A percentile compares a stretch with the other conserved stretches of the same genome.
Conservation (phyloP, 2,329 filamentous ascomycete species). For the Neodidymelliopsis sp. region DNA sequence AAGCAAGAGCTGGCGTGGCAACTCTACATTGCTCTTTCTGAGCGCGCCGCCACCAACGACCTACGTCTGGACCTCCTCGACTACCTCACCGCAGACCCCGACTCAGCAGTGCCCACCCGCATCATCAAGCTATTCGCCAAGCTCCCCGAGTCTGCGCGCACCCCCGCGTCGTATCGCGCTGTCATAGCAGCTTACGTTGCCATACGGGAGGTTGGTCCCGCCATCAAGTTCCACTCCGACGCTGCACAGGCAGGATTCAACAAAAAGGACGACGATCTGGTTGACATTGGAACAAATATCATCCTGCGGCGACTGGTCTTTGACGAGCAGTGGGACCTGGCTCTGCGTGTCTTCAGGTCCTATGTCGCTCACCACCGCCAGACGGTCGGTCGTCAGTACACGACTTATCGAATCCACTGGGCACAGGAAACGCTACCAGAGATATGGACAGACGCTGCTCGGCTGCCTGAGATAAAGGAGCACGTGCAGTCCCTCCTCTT, state of each 20-base stretch:
- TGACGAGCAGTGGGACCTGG: slow-evolving; percentile 48
- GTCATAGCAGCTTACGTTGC: slow-evolving; percentile 55
- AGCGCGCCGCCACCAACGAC: slow-evolving; percentile 9
- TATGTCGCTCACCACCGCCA: slow-evolving; percentile 14
- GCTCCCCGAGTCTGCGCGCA: slow-evolving; percentile 49
- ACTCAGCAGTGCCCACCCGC: slow-evolving; percentile 51
- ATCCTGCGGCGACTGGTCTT: slow-evolving; percentile 39
- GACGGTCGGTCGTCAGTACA: slow-evolving; percentile 8
- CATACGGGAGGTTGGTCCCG: slow-evolving; percentile 48
- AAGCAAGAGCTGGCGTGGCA: slow-evolving; percentile 47
- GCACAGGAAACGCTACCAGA: slow-evolving; percentile 18
- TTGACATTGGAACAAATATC: slow-evolving; percentile 38
- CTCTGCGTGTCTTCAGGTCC: slow-evolving; percentile 35
- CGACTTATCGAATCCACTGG: slow-evolving; percentile 9
- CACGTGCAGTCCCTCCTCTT: slow-evolving; percentile 37
- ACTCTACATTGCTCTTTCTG: slow-evolving; percentile 44
- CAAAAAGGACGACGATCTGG: slow-evolving; percentile 4
- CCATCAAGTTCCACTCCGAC: slow-evolving; percentile 48
- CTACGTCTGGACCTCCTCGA: slow-evolving; percentile 37
- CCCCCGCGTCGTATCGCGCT: slow-evolving; percentile 54
- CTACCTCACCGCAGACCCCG: slow-evolving; percentile 33
- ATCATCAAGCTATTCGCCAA: slow-evolving; percentile 56
- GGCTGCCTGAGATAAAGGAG: slow-evolving; percentile 36
- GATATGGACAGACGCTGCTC: slow-evolving; percentile 34
- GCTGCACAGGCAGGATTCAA: slow-evolving; percentile 2